Conservation (phyloP, 306 rosid genomes). For the Pachyrhizus erosus region DNA sequence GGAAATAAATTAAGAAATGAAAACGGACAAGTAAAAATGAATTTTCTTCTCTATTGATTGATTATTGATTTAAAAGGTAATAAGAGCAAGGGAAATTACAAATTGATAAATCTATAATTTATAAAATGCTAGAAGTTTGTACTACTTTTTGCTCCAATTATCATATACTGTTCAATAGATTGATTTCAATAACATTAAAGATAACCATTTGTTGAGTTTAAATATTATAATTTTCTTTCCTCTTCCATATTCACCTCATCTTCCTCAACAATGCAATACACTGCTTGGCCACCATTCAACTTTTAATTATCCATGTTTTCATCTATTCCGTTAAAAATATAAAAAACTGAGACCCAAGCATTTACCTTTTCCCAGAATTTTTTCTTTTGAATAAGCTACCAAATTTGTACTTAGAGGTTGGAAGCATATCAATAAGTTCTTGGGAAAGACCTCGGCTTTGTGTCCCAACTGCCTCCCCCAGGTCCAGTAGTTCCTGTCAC, state of each 20-base stretch:
- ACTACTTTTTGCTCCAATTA: background rate
- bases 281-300: background rate
- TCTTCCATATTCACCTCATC: slow-evolving; percentile 13
- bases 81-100: background rate
- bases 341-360: slow-evolving; percentile 5
- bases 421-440: slow-evolving; percentile 83
- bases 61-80: background rate
- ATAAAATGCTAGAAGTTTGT: background rate
- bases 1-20: background rate
- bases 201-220: no score
- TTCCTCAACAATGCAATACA: background rate
- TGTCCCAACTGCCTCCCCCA: slow-evolving; percentile 91
- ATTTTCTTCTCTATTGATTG: background rate
- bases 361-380: slow-evolving; percentile 73
- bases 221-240: background rate
- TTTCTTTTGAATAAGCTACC: slow-evolving; percentile 77
- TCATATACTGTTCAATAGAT: background rate
- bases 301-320: background rate
- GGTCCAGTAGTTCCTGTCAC: slow-evolving; percentile 78
- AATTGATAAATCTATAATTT: slow-evolving; percentile 9
- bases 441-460: slow-evolving; percentile 85
- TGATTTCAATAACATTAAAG: background rate
- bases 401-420: slow-evolving; percentile 72
- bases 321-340: background rate
- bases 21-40: background rate